Base-by-base conservation (phyloP, 805 yeast genomes). In the Sugiyamaella floridensis region DNA sequence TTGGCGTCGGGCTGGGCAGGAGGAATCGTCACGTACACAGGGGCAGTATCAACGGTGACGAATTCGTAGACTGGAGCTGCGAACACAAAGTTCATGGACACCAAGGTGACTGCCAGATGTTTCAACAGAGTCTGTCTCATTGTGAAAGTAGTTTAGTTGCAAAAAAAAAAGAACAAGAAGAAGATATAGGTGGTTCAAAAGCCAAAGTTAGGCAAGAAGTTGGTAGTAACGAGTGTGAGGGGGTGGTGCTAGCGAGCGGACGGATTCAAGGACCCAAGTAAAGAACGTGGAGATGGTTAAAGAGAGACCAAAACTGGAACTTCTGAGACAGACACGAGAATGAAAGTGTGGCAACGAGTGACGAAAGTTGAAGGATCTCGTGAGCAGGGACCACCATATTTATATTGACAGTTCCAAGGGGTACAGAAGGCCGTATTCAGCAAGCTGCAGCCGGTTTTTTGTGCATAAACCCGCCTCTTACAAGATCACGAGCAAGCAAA, bases 41-140 rank as follows among this genome's bases (percentile, higher is more conserved):
- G 57, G 22, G 54, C 54, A 18, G 48, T 48, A 5, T 52, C 40
- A 2, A 49, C 53, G 10, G 66, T 62, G n/a, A 52, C 55, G 43
- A 49, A 61, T 29, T 56, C 66, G 47, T 42, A 42, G 26, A 49
- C 52, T 6, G 52, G 52, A n/a, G 52, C 52, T 6, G 52, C 43
- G 16, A 43, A 20, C 26, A 18, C 18, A 42, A 40, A 34, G 12
- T 48, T 15, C 41, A 18, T 10, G 6, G 45, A 26, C n/a, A 48
- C 19, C 10, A 44, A 16, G n/a, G 52, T 42, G 4, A 26, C n/a
- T 10, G 40, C 43, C 43, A 45, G 14, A 10, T 20, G 15, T 11
- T 20, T 15, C 22, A 48, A 22, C 29, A 14, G 19, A n/a, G 29
- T 40, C 51, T 20, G 40, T 19, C 40, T 47, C 45, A 47, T 47